Evolutionary conservation across 2,329 filamentous ascomycete genomes (phyloP), one percentile per base, ranked within the genome.

Genomic region (Paracoccidioides brasiliensis): DNA sequence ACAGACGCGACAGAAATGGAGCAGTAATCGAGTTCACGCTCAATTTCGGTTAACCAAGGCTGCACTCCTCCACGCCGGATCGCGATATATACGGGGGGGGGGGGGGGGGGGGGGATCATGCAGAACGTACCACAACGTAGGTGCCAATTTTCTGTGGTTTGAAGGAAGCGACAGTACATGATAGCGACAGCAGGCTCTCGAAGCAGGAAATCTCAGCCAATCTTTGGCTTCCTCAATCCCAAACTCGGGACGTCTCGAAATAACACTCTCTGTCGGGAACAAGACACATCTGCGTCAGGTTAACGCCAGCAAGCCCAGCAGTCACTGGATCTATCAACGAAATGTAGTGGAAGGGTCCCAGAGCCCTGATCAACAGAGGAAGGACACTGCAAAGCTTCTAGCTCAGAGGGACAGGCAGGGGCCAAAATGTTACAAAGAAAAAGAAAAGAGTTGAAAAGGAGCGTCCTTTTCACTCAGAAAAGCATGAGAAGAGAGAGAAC

Each of bases 161-260:
- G 22, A 6, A 32, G 14, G 15, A n/a, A 38, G 15, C 6, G 35
- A 6, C 22, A 28, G 3, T 51, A n/a, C 30, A 40, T 9, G 9
- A 28, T 28, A 52, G 33, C 14, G 52, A 52, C 12, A 8, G 22
- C 12, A 28, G 46, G 32, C 15, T 41, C 46, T 10, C 14, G 45
- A 44, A 52, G 41, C 14, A 41, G 38, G 33, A 28, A 44, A 30
- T 28, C 43, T 14, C 14, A 14, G 3, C 44, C 9, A 42, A 51
- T 51, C n/a, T 38, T 15, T 10, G n/a, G 6, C 54, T 52, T 14
- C n/a, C 12, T 57, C 61, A 59, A 59, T 65, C 60, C 64, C 63
- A 64, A 64, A 66, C 62, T 60, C 60, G 57, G 57, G 58, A 58
- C 58, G 57, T 62, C 60, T 60, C 58, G 61, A 59, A 52, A 32